phyloP scores from a whole-genome alignment of 345 rosid species.

The Camelina neglecta region DNA sequence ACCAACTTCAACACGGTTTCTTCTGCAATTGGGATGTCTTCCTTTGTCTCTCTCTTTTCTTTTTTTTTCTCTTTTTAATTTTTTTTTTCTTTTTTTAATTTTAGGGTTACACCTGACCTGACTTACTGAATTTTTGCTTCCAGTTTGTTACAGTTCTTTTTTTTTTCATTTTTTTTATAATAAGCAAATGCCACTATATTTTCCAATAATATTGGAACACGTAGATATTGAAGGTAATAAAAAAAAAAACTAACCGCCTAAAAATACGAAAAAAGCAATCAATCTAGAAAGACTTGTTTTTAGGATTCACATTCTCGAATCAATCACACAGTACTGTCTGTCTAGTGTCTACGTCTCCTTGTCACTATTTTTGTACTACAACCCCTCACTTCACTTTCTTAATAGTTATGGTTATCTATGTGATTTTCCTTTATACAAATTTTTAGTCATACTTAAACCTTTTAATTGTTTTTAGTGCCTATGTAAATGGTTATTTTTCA shows the following conservation, averaged over 20 bases:
- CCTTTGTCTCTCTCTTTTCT: slow-evolving; percentile 14
- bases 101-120: slow-evolving; percentile 38
- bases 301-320: slow-evolving; percentile 27
- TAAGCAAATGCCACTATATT: slow-evolving; percentile 39
- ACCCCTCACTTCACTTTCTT: background rate
- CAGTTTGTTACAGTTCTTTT: slow-evolving; percentile 34
- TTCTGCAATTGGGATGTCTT: slow-evolving; percentile 45
- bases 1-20: slow-evolving; percentile 51
- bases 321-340: background rate
- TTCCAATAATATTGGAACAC: slow-evolving; percentile 30
- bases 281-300: slow-evolving; percentile 20
- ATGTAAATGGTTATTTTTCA: background rate
- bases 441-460: background rate
- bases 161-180: background rate
- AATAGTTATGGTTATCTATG: background rate
- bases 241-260: slow-evolving; percentile 20
- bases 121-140: slow-evolving; percentile 20
- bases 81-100: background rate
- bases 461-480: background rate
- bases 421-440: background rate
- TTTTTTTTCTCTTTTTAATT: background rate
- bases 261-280: slow-evolving; percentile 24
- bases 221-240: background rate
- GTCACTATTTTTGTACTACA: background rate
- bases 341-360: slow-evolving; percentile 9